Evolutionary conservation across 768 basidiomycete species (phyloP), one percentile per base, ranked within the genome.

Genomic region (Fomitopsis serialis): DNA sequence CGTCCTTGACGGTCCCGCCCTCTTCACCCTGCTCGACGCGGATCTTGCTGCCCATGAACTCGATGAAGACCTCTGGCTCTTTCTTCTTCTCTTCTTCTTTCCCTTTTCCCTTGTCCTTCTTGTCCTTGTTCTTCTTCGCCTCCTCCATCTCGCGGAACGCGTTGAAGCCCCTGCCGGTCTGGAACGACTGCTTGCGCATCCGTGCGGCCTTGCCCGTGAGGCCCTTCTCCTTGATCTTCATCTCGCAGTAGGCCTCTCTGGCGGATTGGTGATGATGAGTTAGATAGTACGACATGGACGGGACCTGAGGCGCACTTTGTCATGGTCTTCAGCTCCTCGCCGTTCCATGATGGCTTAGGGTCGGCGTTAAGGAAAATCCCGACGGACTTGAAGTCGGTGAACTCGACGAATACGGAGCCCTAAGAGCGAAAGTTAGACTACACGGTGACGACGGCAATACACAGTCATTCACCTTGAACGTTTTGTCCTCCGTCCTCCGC

Each of bases 201-300:
- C 74, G 73, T 13, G 87, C 86, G 15, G 81, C 78, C 60, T 82
- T 89, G 24, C 87, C 88, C 1, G 78, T 82, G 43, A 97, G 78
- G 10, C 92, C 92, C 70, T 97, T 94, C 71, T 96, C 91, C 68
- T 91, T 87, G 69, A 94, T 89, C 72, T 97, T 98, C 93, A 94
- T 94, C 59, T 92, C 84, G 61, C 92, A 92, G 68, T 97, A 97
- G 8, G 76, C 89, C 58, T 84, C 85, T 64, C 90, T 92, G 57
- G 27, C 15, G 24, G 44, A 45, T 3, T 3, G 29, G 29, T 11
- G 37, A 12, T 4, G 21, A 24, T 53, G 22, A 37, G 35, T 8
- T 13, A 11, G 25, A 12, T 35, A 34, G 50, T 48, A 46, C n/a
- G 45, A 40, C 23, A 10, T n/a, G 3, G 15, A 49, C 17, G 3